Percentiles rank a stretch among this genome's conserved stretches.
phyloP scores from a whole-genome alignment of 257 asterid species.

The Echites panduratus region DNA sequence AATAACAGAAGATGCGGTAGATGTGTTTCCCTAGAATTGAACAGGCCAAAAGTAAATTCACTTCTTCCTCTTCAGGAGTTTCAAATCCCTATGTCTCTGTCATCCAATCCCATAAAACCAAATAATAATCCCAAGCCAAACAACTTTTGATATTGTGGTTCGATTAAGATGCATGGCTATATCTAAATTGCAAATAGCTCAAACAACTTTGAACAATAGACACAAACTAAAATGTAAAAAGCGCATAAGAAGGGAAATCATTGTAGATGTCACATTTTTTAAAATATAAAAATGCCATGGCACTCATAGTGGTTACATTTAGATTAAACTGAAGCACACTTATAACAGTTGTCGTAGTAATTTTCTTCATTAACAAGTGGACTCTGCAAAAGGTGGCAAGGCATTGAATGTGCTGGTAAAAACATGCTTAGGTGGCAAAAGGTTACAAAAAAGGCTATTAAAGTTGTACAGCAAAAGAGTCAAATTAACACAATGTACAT shows the following conservation, averaged over 20 bases:
- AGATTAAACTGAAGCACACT: not conserved
- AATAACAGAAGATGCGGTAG: not conserved
- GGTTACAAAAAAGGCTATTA: not conserved
- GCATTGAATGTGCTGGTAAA: not conserved
- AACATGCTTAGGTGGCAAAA: not conserved
- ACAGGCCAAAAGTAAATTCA: not conserved
- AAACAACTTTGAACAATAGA: not conserved
- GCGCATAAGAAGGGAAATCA: not conserved
- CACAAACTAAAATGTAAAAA: not conserved
- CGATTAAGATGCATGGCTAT: not conserved
- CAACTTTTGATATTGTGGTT: not conserved
- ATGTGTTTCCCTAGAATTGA: not conserved
- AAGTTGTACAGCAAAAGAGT: not conserved
- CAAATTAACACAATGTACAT: conserved; percentile 1
- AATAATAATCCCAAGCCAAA: not conserved
- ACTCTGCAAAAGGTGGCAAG: not conserved
- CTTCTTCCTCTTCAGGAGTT: not conserved
- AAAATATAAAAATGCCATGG: not conserved
- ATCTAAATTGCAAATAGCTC: not conserved
- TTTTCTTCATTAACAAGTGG: not conserved
- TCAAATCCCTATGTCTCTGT: not conserved
- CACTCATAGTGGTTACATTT: not conserved
- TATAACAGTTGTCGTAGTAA: not conserved
- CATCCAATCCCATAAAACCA: not conserved
- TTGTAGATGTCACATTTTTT: not conserved